Evolutionary conservation across 2,329 filamentous ascomycete species (phyloP).

Genomic region (Clonostachys rosea): DNA sequence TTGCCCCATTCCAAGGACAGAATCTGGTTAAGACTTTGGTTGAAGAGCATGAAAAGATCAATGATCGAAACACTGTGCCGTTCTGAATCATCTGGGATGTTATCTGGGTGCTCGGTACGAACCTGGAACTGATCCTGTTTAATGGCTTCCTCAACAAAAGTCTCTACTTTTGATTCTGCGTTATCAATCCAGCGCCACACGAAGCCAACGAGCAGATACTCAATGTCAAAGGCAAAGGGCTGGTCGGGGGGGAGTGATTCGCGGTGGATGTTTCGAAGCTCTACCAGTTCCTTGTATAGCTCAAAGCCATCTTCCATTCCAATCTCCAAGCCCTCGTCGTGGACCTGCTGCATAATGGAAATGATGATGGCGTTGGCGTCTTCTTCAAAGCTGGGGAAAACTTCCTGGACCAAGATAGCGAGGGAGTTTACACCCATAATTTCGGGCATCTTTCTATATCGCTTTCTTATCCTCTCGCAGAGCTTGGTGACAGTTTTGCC

Average conservation of each 20-base stretch:
- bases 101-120: constrained; percentile 57
- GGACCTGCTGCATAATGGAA: constrained; percentile 70
- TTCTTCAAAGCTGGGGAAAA: constrained; percentile 85
- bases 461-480: constrained; percentile 84
- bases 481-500: constrained; percentile 82
- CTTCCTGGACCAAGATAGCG: constrained; percentile 72
- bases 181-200: constrained; percentile 92
- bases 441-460: constrained; percentile 81
- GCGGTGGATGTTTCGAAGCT: constrained; percentile 76
- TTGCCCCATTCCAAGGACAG: constrained; percentile 87
- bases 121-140: constrained; percentile 86
- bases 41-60: constrained; percentile 91
- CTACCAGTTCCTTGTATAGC: constrained; percentile 82
- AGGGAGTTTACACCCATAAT: constrained; percentile 70
- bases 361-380: constrained; percentile 83
- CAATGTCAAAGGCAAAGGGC: constrained; percentile 83
- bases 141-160: constrained; percentile 85
- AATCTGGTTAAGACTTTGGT: constrained; percentile 84
- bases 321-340: constrained; percentile 68
- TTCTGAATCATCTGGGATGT: constrained; percentile 69
- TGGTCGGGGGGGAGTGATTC: constrained; percentile 62
- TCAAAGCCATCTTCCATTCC: constrained; percentile 91
- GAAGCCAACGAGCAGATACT: constrained; percentile 81
- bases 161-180: constrained; percentile 73
- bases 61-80: constrained; percentile 91